Base-by-base conservation (phyloP, 1,139 yeast species). In the Pichia sp. region DNA sequence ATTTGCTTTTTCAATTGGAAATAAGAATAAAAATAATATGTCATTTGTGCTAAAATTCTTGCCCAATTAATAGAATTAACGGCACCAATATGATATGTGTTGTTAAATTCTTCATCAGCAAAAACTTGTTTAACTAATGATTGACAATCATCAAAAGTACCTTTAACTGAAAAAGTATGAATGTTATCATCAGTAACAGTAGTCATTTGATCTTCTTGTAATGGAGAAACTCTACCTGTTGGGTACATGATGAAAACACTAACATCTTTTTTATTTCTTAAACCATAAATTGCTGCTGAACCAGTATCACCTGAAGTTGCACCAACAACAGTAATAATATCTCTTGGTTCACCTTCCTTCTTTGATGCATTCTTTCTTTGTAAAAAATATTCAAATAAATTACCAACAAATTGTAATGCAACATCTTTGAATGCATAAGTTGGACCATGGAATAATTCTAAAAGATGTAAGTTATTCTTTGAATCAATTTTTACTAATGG, bases 251-350 rank as follows among this genome's bases (percentile, higher is more conserved):
- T 92, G 66, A 92, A 94, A 30, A 92, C 98, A 35, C 95, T 85
- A 28, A 92, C 96, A 64, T 94, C 97, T 67, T 89, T 85, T 70
- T 92, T 92, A 63, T 95, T 95, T 69, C 98, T 78, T 57, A 92
- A 76, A 47, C 99, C 99, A 68, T 92, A 92, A 55, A 92, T 92
- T 51, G 99, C 98, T 43, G 99, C 99, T 40, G 96, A 86, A 43
- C 99, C 99, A 39, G 99, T 92, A 63, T 92, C 99, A 59, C 99
- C 99, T 44, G 96, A 86, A 27, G 99, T 92, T 37, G 99, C 99
- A 58, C 99, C 99, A 49, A 92, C 96, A 54, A 92, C 98, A 34
- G 99, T 92, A 58, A 92, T 74, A 51, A 79, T 77, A 57, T 87
- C 94, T 60, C 94, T 76, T 52, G 78, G 74, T 46, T 74, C 74